Conservation (phyloP, 345 rosid species). For the Triadica sebifera region DNA sequence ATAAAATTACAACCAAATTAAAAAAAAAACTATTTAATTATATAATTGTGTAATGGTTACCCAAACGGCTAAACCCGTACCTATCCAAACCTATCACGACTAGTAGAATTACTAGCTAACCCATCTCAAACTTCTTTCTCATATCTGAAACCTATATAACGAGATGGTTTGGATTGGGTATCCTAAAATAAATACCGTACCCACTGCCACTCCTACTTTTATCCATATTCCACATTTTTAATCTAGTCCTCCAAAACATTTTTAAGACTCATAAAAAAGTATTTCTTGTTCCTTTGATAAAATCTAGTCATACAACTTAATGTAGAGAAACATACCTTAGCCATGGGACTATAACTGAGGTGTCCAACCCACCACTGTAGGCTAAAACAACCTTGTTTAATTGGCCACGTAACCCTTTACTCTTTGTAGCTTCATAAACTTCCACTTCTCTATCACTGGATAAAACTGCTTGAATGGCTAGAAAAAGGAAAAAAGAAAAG, state of each 20-base stretch:
- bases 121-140: too few relatives aligned
- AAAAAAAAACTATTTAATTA: too few relatives aligned
- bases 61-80: too few relatives aligned
- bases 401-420: slow-evolving; percentile 71
- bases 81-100: too few relatives aligned
- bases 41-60: too few relatives aligned
- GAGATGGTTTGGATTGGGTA: too few relatives aligned
- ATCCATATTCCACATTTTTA: background rate
- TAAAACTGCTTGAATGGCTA: slow-evolving; percentile 56
- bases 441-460: slow-evolving; percentile 38
- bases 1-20: too few relatives aligned
- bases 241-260: background rate
- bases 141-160: too few relatives aligned
- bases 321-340: slow-evolving; percentile 52
- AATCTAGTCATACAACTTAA: background rate
- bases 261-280: slow-evolving; percentile 5
- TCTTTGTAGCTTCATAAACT: slow-evolving; percentile 28
- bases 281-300: background rate
- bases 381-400: slow-evolving; percentile 92
- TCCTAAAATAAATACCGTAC: too few relatives aligned
- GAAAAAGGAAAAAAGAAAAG: too few relatives aligned
- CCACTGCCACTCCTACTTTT: too few relatives aligned
- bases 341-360: slow-evolving; percentile 98
- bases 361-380: slow-evolving; percentile 96
- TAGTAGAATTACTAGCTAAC: too few relatives aligned